Conservation (phyloP, 2,329 filamentous ascomycete species). For the Diaporthe caulivora region DNA sequence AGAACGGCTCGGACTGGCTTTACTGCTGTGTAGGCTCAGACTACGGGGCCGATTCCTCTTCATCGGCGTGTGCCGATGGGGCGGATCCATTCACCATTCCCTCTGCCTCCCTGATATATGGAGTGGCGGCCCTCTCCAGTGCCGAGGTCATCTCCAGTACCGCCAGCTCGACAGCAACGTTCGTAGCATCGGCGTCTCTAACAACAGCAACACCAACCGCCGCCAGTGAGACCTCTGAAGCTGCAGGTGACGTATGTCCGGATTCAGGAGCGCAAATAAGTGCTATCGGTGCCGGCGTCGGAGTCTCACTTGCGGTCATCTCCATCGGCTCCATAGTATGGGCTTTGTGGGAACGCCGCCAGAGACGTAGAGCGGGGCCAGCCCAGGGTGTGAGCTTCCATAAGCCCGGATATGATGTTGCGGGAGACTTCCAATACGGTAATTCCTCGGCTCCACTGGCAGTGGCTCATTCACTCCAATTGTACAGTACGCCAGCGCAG, state of each 20-base stretch:
- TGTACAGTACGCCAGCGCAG: background rate
- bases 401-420: background rate
- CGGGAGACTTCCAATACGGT: background rate
- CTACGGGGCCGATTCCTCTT: background rate
- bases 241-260: background rate
- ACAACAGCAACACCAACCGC: background rate
- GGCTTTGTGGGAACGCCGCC: slow-evolving; percentile 9
- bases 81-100: background rate
- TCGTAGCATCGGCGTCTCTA: background rate
- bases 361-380: background rate
- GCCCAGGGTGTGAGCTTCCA: background rate
- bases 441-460: background rate
- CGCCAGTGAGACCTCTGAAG: background rate
- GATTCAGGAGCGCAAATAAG: background rate
- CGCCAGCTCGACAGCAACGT: background rate
- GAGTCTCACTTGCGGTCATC: background rate
- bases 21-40: slow-evolving; percentile 6
- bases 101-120: background rate
- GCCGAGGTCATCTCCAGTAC: background rate
- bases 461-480: background rate
- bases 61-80: background rate
- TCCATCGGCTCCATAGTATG: background rate
- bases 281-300: background rate
- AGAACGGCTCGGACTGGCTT: background rate
- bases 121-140: slow-evolving; percentile 1